Evolutionary conservation across 106 monocot species (phyloP).

Genomic region (Narthecium ossifragum): DNA sequence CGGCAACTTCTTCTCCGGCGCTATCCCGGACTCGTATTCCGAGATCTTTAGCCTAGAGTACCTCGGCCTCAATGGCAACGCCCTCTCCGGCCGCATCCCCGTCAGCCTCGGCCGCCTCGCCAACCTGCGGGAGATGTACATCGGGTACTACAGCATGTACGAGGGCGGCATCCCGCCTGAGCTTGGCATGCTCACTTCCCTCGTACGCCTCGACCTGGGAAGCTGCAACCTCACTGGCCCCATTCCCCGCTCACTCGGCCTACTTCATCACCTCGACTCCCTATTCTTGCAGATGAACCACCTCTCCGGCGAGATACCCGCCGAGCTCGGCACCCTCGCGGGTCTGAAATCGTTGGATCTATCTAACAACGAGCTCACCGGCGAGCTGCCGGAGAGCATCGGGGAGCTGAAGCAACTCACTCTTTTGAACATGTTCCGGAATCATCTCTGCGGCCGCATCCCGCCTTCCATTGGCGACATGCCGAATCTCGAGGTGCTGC

Average conservation of each 20-base stretch:
- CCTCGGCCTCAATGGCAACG: constrained; percentile 33
- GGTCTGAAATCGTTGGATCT: constrained; percentile 27
- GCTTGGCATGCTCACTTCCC: constrained; percentile 10
- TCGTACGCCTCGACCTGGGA: constrained; percentile 23
- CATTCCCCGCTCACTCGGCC: constrained; percentile 24
- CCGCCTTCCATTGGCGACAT: constrained; percentile 25
- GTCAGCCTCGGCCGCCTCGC: constrained; percentile 4
- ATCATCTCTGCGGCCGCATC: constrained; percentile 28
- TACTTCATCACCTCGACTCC: constrained; percentile 21
- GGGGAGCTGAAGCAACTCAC: constrained; percentile 16
- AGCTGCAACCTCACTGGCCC: constrained; percentile 31
- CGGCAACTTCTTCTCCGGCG: constrained; percentile 40
- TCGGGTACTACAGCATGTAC: constrained; percentile 35
- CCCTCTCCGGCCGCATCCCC: constrained; percentile 26
- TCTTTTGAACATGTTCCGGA: constrained; percentile 31
- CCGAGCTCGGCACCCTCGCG: constrained; percentile 24
- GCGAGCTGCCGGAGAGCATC: constrained; percentile 28
- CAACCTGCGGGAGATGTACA: constrained; percentile 17
- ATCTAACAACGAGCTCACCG: constrained; percentile 34
- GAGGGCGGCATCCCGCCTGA: constrained; percentile 37
- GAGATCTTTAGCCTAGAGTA: constrained; percentile 25
- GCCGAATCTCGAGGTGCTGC: constrained; percentile 37
- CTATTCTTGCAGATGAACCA: constrained; percentile 33
- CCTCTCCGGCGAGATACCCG: constrained; percentile 26
- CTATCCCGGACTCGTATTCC: constrained; percentile 21